A percentile compares a stretch with the other conserved stretches of the same genome.
phyloP scores from a whole-genome alignment of 2,329 filamentous ascomycete species.

The Penicillium nordicum region DNA sequence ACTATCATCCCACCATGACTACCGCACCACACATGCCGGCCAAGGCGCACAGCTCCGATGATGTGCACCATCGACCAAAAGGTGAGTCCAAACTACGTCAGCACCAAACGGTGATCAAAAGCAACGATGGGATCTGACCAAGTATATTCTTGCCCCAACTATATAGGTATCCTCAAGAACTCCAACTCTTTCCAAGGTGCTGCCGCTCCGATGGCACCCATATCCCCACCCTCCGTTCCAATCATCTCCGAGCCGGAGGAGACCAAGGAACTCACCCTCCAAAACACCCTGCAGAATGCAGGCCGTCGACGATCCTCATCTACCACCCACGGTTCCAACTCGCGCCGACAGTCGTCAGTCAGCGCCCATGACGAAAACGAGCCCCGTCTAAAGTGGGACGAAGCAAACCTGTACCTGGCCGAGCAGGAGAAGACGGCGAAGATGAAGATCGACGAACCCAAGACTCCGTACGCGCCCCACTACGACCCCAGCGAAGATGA shows the following conservation, averaged over 20 bases:
- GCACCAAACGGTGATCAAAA: background rate
- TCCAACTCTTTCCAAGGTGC: slow-evolving; percentile 62
- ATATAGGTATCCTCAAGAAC: slow-evolving; percentile 88
- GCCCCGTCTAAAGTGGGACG: slow-evolving; percentile 93
- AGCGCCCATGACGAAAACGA: slow-evolving; percentile 57
- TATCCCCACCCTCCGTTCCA: slow-evolving; percentile 31
- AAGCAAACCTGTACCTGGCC: slow-evolving; percentile 93
- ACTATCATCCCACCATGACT: slow-evolving; percentile 16
- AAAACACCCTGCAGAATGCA: slow-evolving; percentile 93
- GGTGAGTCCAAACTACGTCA: slow-evolving; percentile 28
- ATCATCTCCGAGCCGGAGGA: slow-evolving; percentile 48
- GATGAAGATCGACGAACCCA: slow-evolving; percentile 99
- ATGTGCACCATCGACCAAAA: slow-evolving; percentile 40
- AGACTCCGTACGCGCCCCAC: slow-evolving; percentile 90
- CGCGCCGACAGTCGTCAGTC: slow-evolving; percentile 66
- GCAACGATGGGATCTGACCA: background rate
- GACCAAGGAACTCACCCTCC: slow-evolving; percentile 82
- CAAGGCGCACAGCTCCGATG: slow-evolving; percentile 33
- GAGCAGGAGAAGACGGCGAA: slow-evolving; percentile 93
- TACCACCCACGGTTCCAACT: slow-evolving; percentile 58
- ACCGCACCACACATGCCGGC: slow-evolving; percentile 25
- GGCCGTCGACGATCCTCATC: slow-evolving; percentile 83
- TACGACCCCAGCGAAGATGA: slow-evolving; percentile 89
- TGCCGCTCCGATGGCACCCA: slow-evolving; percentile 41
- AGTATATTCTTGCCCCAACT: background rate